A percentile compares a stretch with the other conserved stretches of the same genome.
phyloP scores from a whole-genome alignment of 2,329 filamentous ascomycete genomes.

The Scopulariopsis brevicaulis region DNA sequence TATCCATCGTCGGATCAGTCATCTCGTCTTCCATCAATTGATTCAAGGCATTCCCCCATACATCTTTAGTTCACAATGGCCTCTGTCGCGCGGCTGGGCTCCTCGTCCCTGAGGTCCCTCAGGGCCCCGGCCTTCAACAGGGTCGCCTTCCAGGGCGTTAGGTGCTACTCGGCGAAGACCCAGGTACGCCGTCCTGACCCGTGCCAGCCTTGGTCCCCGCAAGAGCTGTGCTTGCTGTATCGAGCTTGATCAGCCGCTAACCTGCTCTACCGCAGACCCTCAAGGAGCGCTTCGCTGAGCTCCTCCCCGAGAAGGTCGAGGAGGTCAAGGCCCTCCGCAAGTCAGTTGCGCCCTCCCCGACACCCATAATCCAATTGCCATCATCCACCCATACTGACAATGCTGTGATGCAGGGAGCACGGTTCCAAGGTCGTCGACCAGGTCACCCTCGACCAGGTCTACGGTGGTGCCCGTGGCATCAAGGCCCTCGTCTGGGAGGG shows the following conservation, averaged over 20 bases:
- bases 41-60: constrained; percentile 7
- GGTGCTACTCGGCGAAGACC: constrained; percentile 89
- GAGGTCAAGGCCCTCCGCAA: constrained; percentile 98
- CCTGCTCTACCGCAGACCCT: constrained; percentile 51
- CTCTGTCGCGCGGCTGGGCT: constrained; percentile 69
- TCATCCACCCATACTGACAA: background rate
- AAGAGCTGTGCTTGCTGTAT: background rate
- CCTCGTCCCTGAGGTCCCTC: constrained; percentile 70
- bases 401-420: constrained; percentile 54
- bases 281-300: constrained; percentile 96
- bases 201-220: background rate
- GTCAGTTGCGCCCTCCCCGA: constrained; percentile 39
- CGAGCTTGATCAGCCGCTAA: background rate
- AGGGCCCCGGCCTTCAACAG: constrained; percentile 54
- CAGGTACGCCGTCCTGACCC: constrained; percentile 45
- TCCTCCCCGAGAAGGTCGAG: constrained; percentile 92
- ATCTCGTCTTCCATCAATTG: background rate
- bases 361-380: background rate
- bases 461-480: constrained; percentile 97
- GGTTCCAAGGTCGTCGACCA: constrained; percentile 93
- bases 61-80: constrained; percentile 51
- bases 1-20: background rate
- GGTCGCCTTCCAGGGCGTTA: constrained; percentile 68
- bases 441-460: constrained; percentile 98
- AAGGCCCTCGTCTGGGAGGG: constrained; percentile 98